Base-by-base conservation (phyloP, 1,284 basidiomycete genomes). In the Amylostereum areolatum region DNA sequence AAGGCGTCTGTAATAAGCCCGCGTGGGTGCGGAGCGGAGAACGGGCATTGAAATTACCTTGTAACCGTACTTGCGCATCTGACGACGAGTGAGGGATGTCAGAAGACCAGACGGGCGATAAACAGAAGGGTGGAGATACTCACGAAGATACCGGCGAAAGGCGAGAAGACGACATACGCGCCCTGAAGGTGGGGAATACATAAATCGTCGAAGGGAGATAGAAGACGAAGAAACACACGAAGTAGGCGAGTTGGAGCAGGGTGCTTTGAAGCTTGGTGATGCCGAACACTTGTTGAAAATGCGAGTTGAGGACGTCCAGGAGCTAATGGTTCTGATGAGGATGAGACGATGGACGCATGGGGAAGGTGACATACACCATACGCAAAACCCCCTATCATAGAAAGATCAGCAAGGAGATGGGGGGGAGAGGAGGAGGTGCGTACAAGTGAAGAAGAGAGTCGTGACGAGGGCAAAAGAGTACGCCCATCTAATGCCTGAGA, bases 211-310 rank as follows among this genome's bases (percentile, higher is more conserved):
- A 41, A 33, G 32, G 42, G 35, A 43, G 11, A 25, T 34, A 32
- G 45, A 24, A 18, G 33, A 12, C 11, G 40, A 10, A 18, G 24
- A 46, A 48, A 55, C 68, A 57, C 52, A 70, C 85, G 56, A 93
- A 94, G 67, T 93, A 94, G 3, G 89, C 88, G 6, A 90, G 77
- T 62, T 95, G 92, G 31, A 95, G 75, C 52, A 90, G 78, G 1
- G 92, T 91, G 42, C 87, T 91, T 63, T 92, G 81, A 18, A 87
- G 77, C 59, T 85, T 88, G 41, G 77, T 76, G 63, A 90, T 86
- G 2, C 72, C 72, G 56, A 90, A 85, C 7, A 88, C 78, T 9
- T 61, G 65, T 68, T 89, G 89, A 66, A 91, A 90, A 62, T 90
- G 86, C 48, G 86, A 80, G 68, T 90, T 90, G 50, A 92, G 74